These are phyloP conservation scores for Neurospora sp. DNA, from an alignment of 495 filamentous ascomycete species.

Conservation along the genomic window DNA sequence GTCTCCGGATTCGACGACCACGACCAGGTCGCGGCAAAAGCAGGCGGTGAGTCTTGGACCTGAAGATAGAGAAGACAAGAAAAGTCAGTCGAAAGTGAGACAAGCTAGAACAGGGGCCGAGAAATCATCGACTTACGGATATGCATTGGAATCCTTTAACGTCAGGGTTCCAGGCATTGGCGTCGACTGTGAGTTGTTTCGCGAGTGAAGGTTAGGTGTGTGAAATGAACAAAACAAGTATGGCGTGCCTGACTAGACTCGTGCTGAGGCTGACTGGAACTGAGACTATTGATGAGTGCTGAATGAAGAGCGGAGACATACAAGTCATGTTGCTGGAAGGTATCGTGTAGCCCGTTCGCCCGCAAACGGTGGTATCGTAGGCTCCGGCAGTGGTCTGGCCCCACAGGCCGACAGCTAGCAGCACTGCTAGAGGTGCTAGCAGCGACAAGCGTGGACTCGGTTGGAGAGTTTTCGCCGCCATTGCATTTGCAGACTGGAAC, in stretches of 20 bases:
- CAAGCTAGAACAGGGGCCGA: neutral
- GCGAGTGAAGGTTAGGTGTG: neutral
- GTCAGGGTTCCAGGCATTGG: slow-evolving; percentile 24
- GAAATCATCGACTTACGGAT: slow-evolving; percentile 8
- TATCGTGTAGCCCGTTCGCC: slow-evolving; percentile 15
- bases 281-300: neutral
- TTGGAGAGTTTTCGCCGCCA: neutral
- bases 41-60: slow-evolving; percentile 20
- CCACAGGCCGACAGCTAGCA: slow-evolving; percentile 5
- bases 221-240: neutral
- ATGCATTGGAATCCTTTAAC: slow-evolving; percentile 18
- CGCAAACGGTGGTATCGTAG: slow-evolving; percentile 17
- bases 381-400: slow-evolving; percentile 3
- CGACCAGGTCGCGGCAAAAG: slow-evolving; percentile 21
- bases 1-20: slow-evolving; percentile 12
- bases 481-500: neutral
- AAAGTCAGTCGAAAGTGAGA: neutral
- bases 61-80: neutral
- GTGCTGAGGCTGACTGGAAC: neutral
- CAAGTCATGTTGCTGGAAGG: slow-evolving; percentile 12
- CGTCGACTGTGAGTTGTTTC: slow-evolving; percentile 5
- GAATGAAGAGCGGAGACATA: slow-evolving; percentile 4
- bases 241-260: neutral
- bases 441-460: neutral
- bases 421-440: neutral